Evolutionary conservation across 495 filamentous ascomycete species (phyloP).

Genomic region (Penicillium paradoxum): DNA sequence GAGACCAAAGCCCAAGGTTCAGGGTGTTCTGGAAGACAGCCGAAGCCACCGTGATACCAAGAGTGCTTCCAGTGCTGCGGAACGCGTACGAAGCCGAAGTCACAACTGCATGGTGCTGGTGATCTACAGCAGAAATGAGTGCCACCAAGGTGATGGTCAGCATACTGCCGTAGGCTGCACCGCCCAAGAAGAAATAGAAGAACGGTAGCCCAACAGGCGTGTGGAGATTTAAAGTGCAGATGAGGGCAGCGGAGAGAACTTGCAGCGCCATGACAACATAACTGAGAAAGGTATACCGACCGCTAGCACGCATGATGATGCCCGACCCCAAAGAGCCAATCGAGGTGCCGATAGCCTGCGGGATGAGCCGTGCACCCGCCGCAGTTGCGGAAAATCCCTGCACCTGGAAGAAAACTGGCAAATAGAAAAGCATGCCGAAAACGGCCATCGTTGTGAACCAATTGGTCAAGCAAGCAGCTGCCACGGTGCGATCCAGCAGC

Average conservation of each 20-base stretch:
- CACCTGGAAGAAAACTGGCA: conserved; percentile 79
- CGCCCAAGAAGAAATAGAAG: conserved; percentile 63
- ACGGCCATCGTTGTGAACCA: conserved; percentile 57
- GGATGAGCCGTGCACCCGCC: conserved; percentile 68
- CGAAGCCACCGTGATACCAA: conserved; percentile 74
- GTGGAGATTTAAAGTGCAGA: conserved; percentile 51
- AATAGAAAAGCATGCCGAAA: conserved; percentile 63
- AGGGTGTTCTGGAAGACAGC: conserved; percentile 73
- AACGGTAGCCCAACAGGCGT: conserved; percentile 60
- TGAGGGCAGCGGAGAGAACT: conserved; percentile 43
- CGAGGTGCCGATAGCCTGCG: conserved; percentile 60
- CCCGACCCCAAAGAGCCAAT: conserved; percentile 66
- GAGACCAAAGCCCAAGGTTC: conserved; percentile 55
- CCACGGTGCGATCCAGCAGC: conserved; percentile 66
- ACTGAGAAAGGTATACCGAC: conserved; percentile 61
- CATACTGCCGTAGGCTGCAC: conserved; percentile 69
- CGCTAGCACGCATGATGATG: conserved; percentile 71
- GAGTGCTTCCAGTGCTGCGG: conserved; percentile 73
- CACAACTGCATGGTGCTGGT: conserved; percentile 77
- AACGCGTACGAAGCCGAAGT: conserved; percentile 82
- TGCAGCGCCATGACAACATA: conserved; percentile 49
- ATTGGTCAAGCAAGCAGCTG: conserved; percentile 70
- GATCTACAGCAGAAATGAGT: conserved; percentile 74
- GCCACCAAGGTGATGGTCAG: conserved; percentile 76
- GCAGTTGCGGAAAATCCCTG: conserved; percentile 64